These are phyloP conservation scores for Metschnikowia cerradonensis DNA, from an alignment of 805 yeast genomes.

Conservation along the genomic window DNA sequence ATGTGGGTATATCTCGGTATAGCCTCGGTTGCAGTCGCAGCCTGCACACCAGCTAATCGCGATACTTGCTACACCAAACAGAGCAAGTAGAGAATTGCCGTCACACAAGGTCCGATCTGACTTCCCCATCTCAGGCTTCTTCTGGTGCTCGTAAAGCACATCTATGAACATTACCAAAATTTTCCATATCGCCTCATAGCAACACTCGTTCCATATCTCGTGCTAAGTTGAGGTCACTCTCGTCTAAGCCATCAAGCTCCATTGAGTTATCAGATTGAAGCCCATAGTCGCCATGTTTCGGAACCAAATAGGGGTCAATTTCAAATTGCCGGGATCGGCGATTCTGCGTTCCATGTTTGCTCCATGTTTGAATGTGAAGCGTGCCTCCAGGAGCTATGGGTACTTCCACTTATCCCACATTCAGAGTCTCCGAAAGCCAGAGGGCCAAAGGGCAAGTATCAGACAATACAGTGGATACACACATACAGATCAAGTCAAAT, in stretches of 20 bases:
- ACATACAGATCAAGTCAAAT: not conserved
- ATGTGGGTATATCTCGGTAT: not conserved
- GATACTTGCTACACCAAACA: conserved; percentile 1
- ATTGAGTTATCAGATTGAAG: not conserved
- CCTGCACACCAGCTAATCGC: conserved; percentile 2
- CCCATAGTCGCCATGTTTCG: not conserved
- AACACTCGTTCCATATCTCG: not conserved
- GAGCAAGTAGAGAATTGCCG: not conserved
- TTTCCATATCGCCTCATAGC: not conserved
- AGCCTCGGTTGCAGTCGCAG: not conserved
- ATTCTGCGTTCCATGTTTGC: not conserved
- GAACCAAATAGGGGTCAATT: not conserved
- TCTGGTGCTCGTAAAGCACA: not conserved
- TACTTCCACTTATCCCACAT: not conserved
- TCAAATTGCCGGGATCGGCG: not conserved
- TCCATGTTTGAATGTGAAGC: not conserved
- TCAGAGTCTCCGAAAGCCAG: not conserved
- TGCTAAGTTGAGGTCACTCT: not conserved
- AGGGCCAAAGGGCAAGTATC: not conserved
- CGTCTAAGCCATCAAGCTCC: not conserved
- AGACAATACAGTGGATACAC: not conserved
- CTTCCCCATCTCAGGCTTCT: not conserved
- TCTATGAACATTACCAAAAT: not conserved
- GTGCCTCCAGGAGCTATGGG: not conserved
- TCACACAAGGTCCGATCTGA: not conserved